Percentiles rank a stretch among this genome's conserved stretches.
phyloP scores from a whole-genome alignment of 805 yeast genomes.

The Teunomyces kruisii region DNA sequence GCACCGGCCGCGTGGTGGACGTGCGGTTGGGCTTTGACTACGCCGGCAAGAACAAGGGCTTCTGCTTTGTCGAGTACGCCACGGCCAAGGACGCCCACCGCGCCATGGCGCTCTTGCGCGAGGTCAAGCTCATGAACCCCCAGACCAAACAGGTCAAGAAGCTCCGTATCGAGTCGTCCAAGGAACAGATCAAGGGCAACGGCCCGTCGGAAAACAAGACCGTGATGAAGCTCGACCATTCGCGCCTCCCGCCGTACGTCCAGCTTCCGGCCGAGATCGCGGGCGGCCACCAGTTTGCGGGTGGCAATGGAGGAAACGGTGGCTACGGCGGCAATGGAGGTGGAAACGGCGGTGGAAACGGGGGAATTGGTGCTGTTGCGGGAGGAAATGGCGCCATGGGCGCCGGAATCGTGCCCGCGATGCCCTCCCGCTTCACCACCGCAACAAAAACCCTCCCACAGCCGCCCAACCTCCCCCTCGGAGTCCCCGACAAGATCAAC shows the following conservation, averaged over 20 bases:
- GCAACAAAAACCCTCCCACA: slow-evolving; percentile 60
- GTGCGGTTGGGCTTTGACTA: slow-evolving; percentile 62
- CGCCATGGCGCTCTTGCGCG: slow-evolving; percentile 46
- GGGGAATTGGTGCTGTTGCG: no score
- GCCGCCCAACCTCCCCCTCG: slow-evolving; percentile 44
- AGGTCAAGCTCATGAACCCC: slow-evolving; percentile 37
- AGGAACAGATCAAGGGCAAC: slow-evolving; percentile 51
- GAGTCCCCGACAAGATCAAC: slow-evolving; percentile 57
- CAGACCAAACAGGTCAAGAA: slow-evolving; percentile 36
- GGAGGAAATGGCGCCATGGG: no score
- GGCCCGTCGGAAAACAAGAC: slow-evolving; percentile 40
- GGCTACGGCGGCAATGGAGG: no score
- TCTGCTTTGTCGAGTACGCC: slow-evolving; percentile 61
- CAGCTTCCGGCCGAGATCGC: slow-evolving; percentile 52
- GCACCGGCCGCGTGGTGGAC: slow-evolving; percentile 69
- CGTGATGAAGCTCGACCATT: slow-evolving; percentile 43
- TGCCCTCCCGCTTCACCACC: slow-evolving; percentile 16
- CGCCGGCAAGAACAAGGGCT: slow-evolving; percentile 64
- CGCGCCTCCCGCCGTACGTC: slow-evolving; percentile 57
- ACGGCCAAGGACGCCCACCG: slow-evolving; percentile 51
- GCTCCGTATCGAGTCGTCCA: slow-evolving; percentile 58
- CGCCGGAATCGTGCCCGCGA: background rate
- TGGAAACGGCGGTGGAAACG: no score
- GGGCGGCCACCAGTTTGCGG: background rate
- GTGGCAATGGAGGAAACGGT: no score